Base-by-base conservation (phyloP, 2,329 filamentous ascomycete species). In the Dissoconium aciculare region DNA sequence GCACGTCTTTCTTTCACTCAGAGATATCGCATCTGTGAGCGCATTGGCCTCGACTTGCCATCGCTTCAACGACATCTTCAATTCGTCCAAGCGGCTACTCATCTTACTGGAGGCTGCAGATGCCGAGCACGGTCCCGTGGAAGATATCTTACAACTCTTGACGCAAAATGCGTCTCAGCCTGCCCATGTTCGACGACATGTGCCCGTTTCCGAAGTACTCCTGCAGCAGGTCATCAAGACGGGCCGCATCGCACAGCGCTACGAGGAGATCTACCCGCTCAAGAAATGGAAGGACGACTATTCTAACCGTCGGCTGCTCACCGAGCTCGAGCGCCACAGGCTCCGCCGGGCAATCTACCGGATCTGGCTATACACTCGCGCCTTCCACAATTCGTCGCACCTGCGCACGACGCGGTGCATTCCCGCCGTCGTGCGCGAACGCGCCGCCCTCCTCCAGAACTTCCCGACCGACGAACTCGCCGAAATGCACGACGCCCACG, bases 221-320 rank as follows among this genome's bases (percentile, higher is more conserved):
- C 54, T 75, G 21, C 57, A 62, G 36, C 69, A 74, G 40, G 56
- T 72, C 26, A 52, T 71, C 14, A 54, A 59, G 26, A 55, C 66
- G 11, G 71, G 71, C 25, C 56, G 59, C 10, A 55, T 71, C 2
- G 71, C 70, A 4, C 59, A 62, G 43, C 63, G 63, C 42, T 74
- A 69, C 64, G 66, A 66, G 43, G 57, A 60, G n/a, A 60, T 74
- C n/a, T 75, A 73, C 43, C 68, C 69, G 1, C 59, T 67, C 46
- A 71, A 71, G 51, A 72, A 71, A 47, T 75, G 71, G 71, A 71
- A 70, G 42, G 45, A 56, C 33, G 62, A 71, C 41, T 72, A 58
- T 38, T 63, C 65, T 33, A 56, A 63, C 33, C 63, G 71, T 6
- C 66, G 71, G 6, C 57, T 67, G 2, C 52, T 75, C 28, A 62